phyloP scores from a whole-genome alignment of 129 eudicot species.

The Artemisia tridentata region DNA sequence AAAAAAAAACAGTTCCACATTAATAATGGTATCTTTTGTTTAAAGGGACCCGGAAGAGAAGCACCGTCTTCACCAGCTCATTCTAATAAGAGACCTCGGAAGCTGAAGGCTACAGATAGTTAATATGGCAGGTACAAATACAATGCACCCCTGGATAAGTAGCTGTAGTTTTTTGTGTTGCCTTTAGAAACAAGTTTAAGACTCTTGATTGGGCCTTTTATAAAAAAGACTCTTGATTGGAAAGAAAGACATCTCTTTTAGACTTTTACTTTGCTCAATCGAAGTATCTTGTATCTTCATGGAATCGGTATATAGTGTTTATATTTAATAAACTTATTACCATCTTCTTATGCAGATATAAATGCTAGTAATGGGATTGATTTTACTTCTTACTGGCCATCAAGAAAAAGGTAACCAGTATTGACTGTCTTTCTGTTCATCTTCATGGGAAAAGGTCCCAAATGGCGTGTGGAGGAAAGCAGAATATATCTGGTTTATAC shows the following conservation, averaged over 20 bases:
- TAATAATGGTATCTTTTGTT: conserved; percentile 11
- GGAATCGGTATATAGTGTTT: not conserved
- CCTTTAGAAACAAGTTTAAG: not conserved
- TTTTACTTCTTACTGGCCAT: conserved; percentile 17
- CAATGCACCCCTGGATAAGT: not conserved
- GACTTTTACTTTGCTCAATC: not conserved
- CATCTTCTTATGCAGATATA: conserved; percentile 8
- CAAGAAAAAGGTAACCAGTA: conserved; percentile 12
- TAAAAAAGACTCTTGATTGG: not conserved
- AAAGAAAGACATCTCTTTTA: not conserved
- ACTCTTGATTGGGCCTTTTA: too few relatives aligned
- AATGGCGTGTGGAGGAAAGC: not conserved
- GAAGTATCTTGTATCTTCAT: not conserved
- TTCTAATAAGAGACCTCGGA: conserved; percentile 85
- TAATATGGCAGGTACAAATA: conserved; percentile 29
- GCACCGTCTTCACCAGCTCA: conserved; percentile 92
- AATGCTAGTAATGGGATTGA: not conserved
- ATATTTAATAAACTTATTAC: not conserved
- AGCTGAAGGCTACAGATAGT: conserved; percentile 70
- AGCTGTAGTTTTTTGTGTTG: not conserved
- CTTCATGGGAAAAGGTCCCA: not conserved
- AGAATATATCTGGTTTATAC: conserved; percentile 1
- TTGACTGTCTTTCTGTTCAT: not conserved
- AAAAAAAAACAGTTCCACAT: not conserved
- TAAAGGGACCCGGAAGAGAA: conserved; percentile 83